Base-by-base conservation (phyloP, 495 filamentous ascomycete genomes). In the Aspergillus hancockii region DNA sequence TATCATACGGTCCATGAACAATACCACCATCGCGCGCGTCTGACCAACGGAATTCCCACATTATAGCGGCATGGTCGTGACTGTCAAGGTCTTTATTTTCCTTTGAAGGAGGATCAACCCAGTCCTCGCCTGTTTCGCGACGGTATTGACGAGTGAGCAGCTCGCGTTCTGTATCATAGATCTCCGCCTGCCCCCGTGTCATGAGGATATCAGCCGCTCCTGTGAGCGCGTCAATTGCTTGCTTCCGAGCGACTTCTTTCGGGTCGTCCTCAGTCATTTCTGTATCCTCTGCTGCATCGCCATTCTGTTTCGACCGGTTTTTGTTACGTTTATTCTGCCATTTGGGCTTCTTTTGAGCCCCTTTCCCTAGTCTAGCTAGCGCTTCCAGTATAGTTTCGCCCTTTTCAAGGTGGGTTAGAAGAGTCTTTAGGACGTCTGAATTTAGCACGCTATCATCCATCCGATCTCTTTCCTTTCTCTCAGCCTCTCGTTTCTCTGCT, bases 41-140 rank as follows among this genome's bases (percentile, higher is more conserved):
- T 14, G 83, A 86, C 94, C 94, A 98, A 28, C 90, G 77, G 67
- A 89, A 98, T 70, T 98, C 90, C 93, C 93, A 98, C 79, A 86
- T 85, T 57, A 76, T 80, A 16, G 63, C 65, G 13, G 66, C 70
- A 32, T 71, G 63, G 4, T 68, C 62, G 18, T 66, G 64, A 5
- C 60, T 34, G 23, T 36, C 62, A 18, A 34, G 61, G 4, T 73
- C 67, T 5, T 71, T 14, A 36, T 9, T 36, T 14, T 36, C 60
- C 16, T 61, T 58, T 30, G 45, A 59, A 6, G 66, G 68, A 18
- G 82, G 81, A 58, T 95, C 90, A n/a, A 89, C 81, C 93, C 94
- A 99, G 8, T 86, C 83, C 62, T 97, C 93, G 6, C 92, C 95
- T 0, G 90, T 91, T 67, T 98, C 93, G n/a, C 83, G 85, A 28